A percentile compares a stretch with the other conserved stretches of the same genome.
Conservation (phyloP, 345 rosid genomes). For the Brassica incana region DNA sequence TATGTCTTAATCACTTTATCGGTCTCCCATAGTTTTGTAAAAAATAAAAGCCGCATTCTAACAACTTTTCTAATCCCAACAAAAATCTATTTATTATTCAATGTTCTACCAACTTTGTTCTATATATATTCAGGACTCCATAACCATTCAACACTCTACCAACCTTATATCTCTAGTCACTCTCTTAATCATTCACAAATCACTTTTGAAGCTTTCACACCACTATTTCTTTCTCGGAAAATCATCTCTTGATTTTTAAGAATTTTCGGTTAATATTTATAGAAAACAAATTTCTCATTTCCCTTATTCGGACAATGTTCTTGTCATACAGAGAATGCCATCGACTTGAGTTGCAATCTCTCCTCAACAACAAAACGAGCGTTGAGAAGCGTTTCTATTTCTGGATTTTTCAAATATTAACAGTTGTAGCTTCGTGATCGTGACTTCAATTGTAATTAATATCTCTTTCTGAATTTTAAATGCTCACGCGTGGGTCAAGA, state of each 20-base stretch:
- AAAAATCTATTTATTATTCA: background rate
- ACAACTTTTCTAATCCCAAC: background rate
- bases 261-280: background rate
- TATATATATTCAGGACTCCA: constrained; percentile 20
- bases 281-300: background rate
- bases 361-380: constrained; percentile 57
- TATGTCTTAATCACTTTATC: constrained; percentile 45
- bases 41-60: constrained; percentile 13
- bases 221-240: background rate
- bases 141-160: constrained; percentile 38
- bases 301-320: constrained; percentile 50
- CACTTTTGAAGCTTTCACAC: constrained; percentile 20
- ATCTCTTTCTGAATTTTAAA: background rate
- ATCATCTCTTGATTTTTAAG: background rate
- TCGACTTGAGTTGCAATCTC: constrained; percentile 57
- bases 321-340: constrained; percentile 56
- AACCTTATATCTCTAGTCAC: constrained; percentile 18
- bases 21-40: constrained; percentile 40
- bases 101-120: constrained; percentile 24
- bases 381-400: constrained; percentile 77
- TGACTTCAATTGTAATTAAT: background rate
- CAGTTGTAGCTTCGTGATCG: constrained; percentile 37
- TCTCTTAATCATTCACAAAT: constrained; percentile 13
- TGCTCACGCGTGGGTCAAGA: constrained; percentile 3
- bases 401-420: constrained; percentile 86